Percentiles rank a stretch among this genome's conserved stretches.
Evolutionary conservation across 1,139 yeast genomes (phyloP).

Genomic region (Geotrichum phurueaensis): DNA sequence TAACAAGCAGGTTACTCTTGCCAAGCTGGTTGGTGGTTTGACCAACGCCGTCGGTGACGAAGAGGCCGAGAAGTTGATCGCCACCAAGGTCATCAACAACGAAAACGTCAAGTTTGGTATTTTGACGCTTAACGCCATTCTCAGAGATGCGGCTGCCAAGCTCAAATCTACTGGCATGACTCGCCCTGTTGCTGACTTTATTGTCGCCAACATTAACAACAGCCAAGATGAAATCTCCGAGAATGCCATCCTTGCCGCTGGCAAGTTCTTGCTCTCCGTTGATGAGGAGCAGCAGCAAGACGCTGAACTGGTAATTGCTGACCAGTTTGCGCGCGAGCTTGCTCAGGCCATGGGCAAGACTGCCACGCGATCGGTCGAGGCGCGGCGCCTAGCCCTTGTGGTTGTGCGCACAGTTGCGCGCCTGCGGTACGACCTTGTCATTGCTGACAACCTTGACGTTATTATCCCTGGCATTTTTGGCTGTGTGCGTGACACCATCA

Average conservation of each 20-base stretch:
- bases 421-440: constrained; percentile 44
- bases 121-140: constrained; percentile 70
- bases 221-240: constrained; percentile 58
- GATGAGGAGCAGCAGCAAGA: constrained; percentile 21
- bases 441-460: constrained; percentile 49
- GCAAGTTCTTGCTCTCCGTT: constrained; percentile 56
- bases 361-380: constrained; percentile 60
- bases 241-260: constrained; percentile 75
- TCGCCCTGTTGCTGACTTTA: constrained; percentile 45
- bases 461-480: constrained; percentile 72
- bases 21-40: constrained; percentile 70
- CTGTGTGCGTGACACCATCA: constrained; percentile 75
- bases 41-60: constrained; percentile 60
- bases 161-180: constrained; percentile 49
- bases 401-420: constrained; percentile 71
- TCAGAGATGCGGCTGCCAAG: constrained; percentile 66
- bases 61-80: constrained; percentile 59
- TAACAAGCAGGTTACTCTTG: constrained; percentile 50
- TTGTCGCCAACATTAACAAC: constrained; percentile 45
- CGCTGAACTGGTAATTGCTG: constrained; percentile 20
- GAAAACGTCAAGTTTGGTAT: constrained; percentile 56
- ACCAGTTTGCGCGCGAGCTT: constrained; percentile 45
- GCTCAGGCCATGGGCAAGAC: constrained; percentile 49
- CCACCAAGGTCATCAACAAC: constrained; percentile 50
- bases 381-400: constrained; percentile 73